Conservation (phyloP, 2,329 filamentous ascomycete genomes). For the Chaetothyriales sp. region DNA sequence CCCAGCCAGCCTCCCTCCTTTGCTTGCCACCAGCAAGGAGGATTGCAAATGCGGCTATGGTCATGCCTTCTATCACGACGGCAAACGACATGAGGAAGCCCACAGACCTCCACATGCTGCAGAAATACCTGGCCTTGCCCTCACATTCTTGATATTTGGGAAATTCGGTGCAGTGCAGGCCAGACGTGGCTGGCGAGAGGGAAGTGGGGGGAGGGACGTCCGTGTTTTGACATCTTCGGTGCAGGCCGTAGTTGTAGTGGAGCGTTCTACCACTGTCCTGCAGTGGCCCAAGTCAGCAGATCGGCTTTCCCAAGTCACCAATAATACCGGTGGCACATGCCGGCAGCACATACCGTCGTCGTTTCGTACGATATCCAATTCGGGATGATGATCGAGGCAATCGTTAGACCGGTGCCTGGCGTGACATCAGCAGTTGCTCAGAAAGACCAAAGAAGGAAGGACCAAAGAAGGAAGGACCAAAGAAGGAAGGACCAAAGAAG, state of each 20-base stretch:
- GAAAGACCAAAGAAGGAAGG: background rate
- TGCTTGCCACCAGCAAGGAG: slow-evolving; percentile 66
- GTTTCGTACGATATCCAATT: slow-evolving; percentile 37
- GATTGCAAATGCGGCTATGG: slow-evolving; percentile 64
- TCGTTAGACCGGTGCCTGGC: slow-evolving; percentile 32
- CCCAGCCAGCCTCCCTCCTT: slow-evolving; percentile 72
- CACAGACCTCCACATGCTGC: slow-evolving; percentile 78
- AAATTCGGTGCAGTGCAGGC: slow-evolving; percentile 46
- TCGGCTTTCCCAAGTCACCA: background rate
- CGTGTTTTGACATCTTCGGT: slow-evolving; percentile 50
- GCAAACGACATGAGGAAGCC: slow-evolving; percentile 80
- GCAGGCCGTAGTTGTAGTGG: slow-evolving; percentile 60
- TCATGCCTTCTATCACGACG: slow-evolving; percentile 67
- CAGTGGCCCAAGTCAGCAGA: slow-evolving; percentile 2
- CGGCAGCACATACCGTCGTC: slow-evolving; percentile 24
- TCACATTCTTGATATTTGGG: slow-evolving; percentile 55
- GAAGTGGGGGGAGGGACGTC: slow-evolving; percentile 7
- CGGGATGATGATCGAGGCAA: slow-evolving; percentile 34
- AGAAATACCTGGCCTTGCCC: slow-evolving; percentile 60
- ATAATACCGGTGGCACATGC: too few relatives aligned
- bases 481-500: too few relatives aligned
- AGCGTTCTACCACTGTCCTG: slow-evolving; percentile 34
- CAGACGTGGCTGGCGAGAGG: slow-evolving; percentile 47
- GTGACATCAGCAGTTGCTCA: background rate
- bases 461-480: too few relatives aligned